phyloP scores from a whole-genome alignment of 1,284 basidiomycete genomes.

The Pascua sp. region DNA sequence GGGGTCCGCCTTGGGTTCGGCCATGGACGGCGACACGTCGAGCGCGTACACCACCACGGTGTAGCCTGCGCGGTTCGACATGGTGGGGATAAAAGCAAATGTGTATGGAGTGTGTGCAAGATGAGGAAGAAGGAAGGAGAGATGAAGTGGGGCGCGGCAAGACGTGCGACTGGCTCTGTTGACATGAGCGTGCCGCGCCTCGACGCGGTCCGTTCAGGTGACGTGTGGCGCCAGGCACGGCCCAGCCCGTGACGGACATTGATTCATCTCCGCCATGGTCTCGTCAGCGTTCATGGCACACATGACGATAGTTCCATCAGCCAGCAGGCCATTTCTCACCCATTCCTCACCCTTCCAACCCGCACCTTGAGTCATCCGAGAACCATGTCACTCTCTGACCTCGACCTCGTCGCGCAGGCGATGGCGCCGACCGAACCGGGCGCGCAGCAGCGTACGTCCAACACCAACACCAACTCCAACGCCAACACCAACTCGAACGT shows the following conservation, averaged over 20 bases:
- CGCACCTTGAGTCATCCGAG: no score
- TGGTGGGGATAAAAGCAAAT: constrained; percentile 3
- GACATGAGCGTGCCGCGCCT: no score
- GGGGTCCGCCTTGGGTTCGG: constrained; percentile 59
- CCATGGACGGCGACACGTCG: constrained; percentile 85
- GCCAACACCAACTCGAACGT: constrained; percentile 1
- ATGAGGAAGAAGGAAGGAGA: background rate
- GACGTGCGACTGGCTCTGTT: no score
- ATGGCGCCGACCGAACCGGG: constrained; percentile 30
- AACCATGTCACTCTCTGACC: constrained; percentile 40
- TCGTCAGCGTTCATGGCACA: background rate
- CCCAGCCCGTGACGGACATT: background rate
- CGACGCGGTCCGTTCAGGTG: no score
- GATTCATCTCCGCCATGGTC: background rate
- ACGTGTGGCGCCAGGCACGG: no score
- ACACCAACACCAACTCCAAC: constrained; percentile 1
- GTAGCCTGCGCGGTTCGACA: constrained; percentile 42
- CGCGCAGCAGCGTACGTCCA: constrained; percentile 2
- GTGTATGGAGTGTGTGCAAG: background rate
- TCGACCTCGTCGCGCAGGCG: constrained; percentile 45
- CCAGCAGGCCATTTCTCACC: background rate
- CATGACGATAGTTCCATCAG: background rate
- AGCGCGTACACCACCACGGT: constrained; percentile 61
- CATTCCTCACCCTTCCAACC: background rate
- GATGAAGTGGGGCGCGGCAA: no score